Percentiles rank a stretch among this genome's conserved stretches.
Conservation (phyloP, 345 rosid genomes). For the Toxicodendron radicans region DNA sequence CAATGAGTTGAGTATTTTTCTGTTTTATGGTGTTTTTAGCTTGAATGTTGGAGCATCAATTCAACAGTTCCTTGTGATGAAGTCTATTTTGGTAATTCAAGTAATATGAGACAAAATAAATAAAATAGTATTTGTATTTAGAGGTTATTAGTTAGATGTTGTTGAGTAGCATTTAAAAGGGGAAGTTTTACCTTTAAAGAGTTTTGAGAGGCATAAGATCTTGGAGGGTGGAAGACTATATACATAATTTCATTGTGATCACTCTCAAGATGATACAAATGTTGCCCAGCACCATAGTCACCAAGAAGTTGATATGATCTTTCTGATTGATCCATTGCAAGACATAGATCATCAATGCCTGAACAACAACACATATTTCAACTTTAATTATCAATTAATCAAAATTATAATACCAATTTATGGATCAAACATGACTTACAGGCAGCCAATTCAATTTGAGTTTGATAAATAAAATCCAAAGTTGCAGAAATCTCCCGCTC, state of each 20-base stretch:
- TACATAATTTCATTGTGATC: slow-evolving; percentile 29
- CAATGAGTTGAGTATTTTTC: background rate
- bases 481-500: slow-evolving; percentile 70
- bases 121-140: background rate
- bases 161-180: slow-evolving; percentile 39
- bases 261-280: slow-evolving; percentile 50
- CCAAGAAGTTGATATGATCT: slow-evolving; percentile 82
- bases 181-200: slow-evolving; percentile 68
- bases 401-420: no score
- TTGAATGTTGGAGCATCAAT: background rate
- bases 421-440: no score
- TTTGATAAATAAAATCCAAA: slow-evolving; percentile 74
- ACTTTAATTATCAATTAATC: no score
- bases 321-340: slow-evolving; percentile 83
- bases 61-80: no score
- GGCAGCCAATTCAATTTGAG: slow-evolving; percentile 89
- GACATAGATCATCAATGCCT: slow-evolving; percentile 77
- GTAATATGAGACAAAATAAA: no score
- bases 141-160: slow-evolving; percentile 28
- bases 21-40: background rate
- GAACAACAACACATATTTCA: no score
- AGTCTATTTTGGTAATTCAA: no score
- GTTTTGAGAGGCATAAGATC: slow-evolving; percentile 17
- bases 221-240: slow-evolving; percentile 51
- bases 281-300: slow-evolving; percentile 78